Conservation (phyloP, 2,329 filamentous ascomycete genomes). For the Plenodomus lindquistii region DNA sequence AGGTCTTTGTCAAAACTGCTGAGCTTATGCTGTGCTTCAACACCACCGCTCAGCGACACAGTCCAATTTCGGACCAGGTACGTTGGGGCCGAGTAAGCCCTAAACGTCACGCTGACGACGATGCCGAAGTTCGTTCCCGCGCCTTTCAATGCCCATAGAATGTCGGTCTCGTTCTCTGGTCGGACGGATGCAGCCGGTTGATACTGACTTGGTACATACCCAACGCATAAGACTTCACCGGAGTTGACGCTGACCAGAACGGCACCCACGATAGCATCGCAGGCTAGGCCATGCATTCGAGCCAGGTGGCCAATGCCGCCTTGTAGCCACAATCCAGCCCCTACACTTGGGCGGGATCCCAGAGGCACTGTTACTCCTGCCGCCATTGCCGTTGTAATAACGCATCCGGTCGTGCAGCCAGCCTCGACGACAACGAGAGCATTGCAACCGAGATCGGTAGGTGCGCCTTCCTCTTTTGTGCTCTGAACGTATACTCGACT, state of each 20-base stretch:
- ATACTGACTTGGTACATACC: constrained; percentile 54
- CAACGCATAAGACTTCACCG: constrained; percentile 55
- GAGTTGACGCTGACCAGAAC: constrained; percentile 59
- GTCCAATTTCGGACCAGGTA: constrained; percentile 43
- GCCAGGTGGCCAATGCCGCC: constrained; percentile 66
- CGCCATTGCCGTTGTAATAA: constrained; percentile 54
- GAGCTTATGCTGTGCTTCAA: constrained; percentile 45
- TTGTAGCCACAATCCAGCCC: constrained; percentile 66
- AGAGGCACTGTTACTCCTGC: constrained; percentile 61
- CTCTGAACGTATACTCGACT: constrained; percentile 52
- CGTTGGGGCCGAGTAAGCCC: constrained; percentile 48
- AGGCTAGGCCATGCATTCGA: constrained; percentile 60
- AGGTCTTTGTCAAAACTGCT: constrained; percentile 46
- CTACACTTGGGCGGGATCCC: constrained; percentile 65
- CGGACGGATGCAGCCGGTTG: constrained; percentile 48
- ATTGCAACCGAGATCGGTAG: constrained; percentile 15
- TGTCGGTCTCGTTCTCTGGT: constrained; percentile 54
- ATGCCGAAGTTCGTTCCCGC: constrained; percentile 65
- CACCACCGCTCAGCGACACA: constrained; percentile 25
- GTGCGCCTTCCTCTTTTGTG: constrained; percentile 14
- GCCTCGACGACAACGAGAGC: constrained; percentile 56
- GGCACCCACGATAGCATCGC: constrained; percentile 64
- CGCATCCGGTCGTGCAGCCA: constrained; percentile 62
- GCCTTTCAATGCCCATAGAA: constrained; percentile 63
- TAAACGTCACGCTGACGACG: constrained; percentile 58